Percentiles rank a stretch among this genome's conserved stretches.
Evolutionary conservation across 208 protist species (phyloP).

Genomic region (Trypanosoma cruzi): DNA sequence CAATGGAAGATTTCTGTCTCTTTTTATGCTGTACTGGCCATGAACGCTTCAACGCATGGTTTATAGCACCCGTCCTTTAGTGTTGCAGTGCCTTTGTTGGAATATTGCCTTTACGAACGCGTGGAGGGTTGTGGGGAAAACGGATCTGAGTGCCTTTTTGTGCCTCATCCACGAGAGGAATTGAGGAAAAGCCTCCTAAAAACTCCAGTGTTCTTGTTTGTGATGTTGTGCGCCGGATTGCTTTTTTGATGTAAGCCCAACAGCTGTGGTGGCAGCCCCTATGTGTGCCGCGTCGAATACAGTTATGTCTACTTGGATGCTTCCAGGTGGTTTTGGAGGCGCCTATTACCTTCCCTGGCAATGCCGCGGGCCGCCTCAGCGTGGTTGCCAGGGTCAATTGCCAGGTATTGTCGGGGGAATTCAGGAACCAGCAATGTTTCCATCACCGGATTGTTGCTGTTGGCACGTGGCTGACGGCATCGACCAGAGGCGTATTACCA

Average conservation of each 20-base stretch:
- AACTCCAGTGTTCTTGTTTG: conserved; percentile 59
- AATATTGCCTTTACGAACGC: conserved; percentile 55
- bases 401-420: no score
- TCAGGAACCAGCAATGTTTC: no score
- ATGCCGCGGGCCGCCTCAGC: no score
- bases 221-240: conserved; percentile 46
- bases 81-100: conserved; percentile 45
- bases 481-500: no score
- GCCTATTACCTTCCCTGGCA: no score
- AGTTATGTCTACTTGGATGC: conserved; percentile 28
- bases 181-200: conserved; percentile 33
- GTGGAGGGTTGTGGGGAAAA: conserved; percentile 23
- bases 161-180: neutral
- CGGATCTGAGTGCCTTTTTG: conserved; percentile 13
- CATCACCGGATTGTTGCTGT: no score
- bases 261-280: conserved; percentile 33
- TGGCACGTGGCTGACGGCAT: no score
- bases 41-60: conserved; percentile 9
- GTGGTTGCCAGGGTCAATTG: no score
- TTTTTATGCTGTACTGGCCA: conserved; percentile 32
- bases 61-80: conserved; percentile 27
- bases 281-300: conserved; percentile 31
- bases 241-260: conserved; percentile 36
- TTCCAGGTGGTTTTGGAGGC: conserved; percentile 40
- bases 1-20: conserved; percentile 63